Base-by-base conservation (phyloP, 768 basidiomycete genomes). In the Collybia mongolica region DNA sequence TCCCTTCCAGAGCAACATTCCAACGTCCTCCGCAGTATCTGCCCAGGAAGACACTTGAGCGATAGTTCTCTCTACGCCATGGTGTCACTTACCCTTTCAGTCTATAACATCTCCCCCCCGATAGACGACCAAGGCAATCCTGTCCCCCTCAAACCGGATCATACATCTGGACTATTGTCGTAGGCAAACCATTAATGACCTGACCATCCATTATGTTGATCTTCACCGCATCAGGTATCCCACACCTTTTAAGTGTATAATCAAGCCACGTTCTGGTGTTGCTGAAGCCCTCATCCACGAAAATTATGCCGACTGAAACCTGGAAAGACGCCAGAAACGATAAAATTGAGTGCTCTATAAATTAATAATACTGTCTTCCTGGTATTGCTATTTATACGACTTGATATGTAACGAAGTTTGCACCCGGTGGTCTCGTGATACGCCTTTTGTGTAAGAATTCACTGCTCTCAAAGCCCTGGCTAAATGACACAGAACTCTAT, bases 201-300 rank as follows among this genome's bases (percentile, higher is more conserved):
- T 46, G 3, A 32, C 5, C 14, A 14, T 46, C 9, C 19, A 39
- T 39, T 24, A 23, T 18, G 38, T 39, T 38, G 28, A 22, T 2
- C 20, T 26, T 20, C 14, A 9, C 5, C 24, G n/a, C 17, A 6
- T 11, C 45, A 56, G 52, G 32, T 28, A 44, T 29, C 55, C 55
- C 32, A 19, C 24, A 5, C 48, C 49, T 14, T 53, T 53, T 45
- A 53, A 53, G 28, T 53, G 48, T 44, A 22, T 44, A 36, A 56
- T 56, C 18, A 46, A 42, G 35, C 52, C 52, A 7, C 49, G 55
- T 35, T 51, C 55, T 18, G 24, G 36, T 32, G 20, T 20, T 23
- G 44, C 44, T 18, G 32, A 46, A 37, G 9, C 5, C 19, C 35
- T 46, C 3, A 46, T 46, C 24, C 19, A 23, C 19, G 44, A 32